Evolutionary conservation across 2,329 filamentous ascomycete species (phyloP), one percentile per base, ranked within the genome.

Genomic region (Aspergillus intermedius): DNA sequence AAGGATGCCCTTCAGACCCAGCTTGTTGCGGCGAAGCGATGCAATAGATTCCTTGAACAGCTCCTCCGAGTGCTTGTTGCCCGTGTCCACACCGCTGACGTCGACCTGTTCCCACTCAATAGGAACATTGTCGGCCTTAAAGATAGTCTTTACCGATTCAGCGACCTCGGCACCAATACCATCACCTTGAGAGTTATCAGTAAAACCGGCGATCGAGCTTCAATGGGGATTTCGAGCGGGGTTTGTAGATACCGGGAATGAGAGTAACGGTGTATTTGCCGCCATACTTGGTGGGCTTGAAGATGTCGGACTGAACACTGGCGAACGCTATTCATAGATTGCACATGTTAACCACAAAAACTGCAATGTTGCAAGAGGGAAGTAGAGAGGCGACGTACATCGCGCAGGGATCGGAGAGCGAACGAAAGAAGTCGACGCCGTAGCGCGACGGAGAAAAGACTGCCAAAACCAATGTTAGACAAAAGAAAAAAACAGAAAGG

Each of bases 31-130:
- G 79, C 89, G 89, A 66, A 98, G 83, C 49, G 93, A 97, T 54
- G 90, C 84, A 67, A 98, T 91, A 48, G 90, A 91, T 77, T 97
- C 88, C 69, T 88, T 84, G 82, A 98, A 97, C 59, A 95, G 86
- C 61, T 90, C 89, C 77, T 97, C 93, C 51, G 90, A 89, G 73
- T 90, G 86, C 75, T 90, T 89, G 71, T 83, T 81, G 65, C 87
- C 87, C 52, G 85, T 82, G 69, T 91, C 88, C 58, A 97, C 81
- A 73, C 93, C 93, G 23, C 88, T 90, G 42, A 95, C 91, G 70
- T 96, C 91, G 64, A 98, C 82, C 79, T 97, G 91, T 76, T 98
- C 93, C 91, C 93, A 97, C 75, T 96, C 90, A 65, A 98, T 85
- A 66, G 93, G 93, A 47, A 96, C 91, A 70, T 95, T 97, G 79